These are phyloP conservation scores for Globisporangium camurandrum DNA, from an alignment of 352 stramenopile species.

Conservation along the genomic window DNA sequence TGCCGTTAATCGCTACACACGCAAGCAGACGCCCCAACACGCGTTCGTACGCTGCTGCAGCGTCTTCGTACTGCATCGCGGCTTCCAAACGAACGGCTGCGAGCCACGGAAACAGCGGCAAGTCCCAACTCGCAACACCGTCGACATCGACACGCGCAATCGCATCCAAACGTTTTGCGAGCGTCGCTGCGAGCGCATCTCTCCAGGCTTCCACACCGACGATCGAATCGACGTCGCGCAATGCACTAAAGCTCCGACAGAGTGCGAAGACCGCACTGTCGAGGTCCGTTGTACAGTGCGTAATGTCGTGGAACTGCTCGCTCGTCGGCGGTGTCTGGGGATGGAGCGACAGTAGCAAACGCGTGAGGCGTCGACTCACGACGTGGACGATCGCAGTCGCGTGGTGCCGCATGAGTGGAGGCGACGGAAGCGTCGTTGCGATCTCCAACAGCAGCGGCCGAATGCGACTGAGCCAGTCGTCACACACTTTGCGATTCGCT, in stretches of 20 bases:
- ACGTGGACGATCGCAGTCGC: conserved; percentile 27
- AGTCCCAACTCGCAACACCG: conserved; percentile 9
- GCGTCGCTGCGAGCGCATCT: conserved; percentile 19
- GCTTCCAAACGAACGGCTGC: conserved; percentile 30
- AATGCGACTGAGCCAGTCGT: conserved; percentile 64
- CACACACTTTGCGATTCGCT: conserved; percentile 59
- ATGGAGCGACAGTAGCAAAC: conserved; percentile 16
- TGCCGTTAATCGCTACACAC: neutral
- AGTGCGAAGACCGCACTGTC: conserved; percentile 38
- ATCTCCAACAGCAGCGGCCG: conserved; percentile 44
- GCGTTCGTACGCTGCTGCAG: conserved; percentile 32
- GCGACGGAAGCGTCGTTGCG: conserved; percentile 16
- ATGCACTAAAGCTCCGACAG: conserved; percentile 31
- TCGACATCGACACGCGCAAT: conserved; percentile 9
- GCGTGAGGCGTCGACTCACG: conserved; percentile 30
- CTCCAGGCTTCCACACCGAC: conserved; percentile 38
- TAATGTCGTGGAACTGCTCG: conserved; percentile 20
- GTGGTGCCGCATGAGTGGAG: conserved; percentile 36
- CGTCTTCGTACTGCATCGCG: conserved; percentile 64
- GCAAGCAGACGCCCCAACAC: conserved; percentile 15
- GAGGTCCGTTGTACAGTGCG: conserved; percentile 26
- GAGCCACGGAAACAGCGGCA: conserved; percentile 34
- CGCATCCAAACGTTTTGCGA: conserved; percentile 16
- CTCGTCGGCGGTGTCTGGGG: conserved; percentile 6
- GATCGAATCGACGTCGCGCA: conserved; percentile 50